Percentiles rank a stretch among this genome's conserved stretches.
phyloP scores from a whole-genome alignment of 352 stramenopile genomes.

The Phytophthora citricola region DNA sequence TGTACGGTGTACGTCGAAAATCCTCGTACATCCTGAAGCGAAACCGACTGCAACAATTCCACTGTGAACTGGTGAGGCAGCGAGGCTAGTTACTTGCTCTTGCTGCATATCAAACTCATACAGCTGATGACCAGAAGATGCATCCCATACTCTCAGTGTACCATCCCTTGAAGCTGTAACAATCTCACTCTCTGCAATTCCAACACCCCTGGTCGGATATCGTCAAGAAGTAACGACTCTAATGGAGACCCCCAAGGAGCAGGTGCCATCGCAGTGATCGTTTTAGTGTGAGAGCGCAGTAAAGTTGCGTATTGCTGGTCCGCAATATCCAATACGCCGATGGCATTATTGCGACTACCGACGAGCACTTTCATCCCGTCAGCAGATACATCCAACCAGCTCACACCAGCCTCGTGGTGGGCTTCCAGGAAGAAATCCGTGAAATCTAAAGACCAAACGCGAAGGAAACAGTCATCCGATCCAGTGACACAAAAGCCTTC shows the following conservation, averaged over 20 bases:
- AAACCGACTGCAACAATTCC: slow-evolving; percentile 81
- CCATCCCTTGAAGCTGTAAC: slow-evolving; percentile 76
- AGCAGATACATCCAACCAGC: slow-evolving; percentile 65
- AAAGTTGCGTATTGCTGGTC: slow-evolving; percentile 85
- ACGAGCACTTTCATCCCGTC: slow-evolving; percentile 87
- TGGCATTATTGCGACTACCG: slow-evolving; percentile 70
- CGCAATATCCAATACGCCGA: slow-evolving; percentile 88
- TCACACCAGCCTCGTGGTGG: slow-evolving; percentile 78
- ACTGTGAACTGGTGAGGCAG: slow-evolving; percentile 43
- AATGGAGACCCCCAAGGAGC: slow-evolving; percentile 33
- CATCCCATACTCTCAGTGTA: slow-evolving; percentile 88
- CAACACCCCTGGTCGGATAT: slow-evolving; percentile 3
- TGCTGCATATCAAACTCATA: slow-evolving; percentile 88
- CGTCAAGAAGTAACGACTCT: slow-evolving; percentile 28
- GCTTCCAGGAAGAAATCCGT: slow-evolving; percentile 93
- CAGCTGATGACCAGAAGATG: slow-evolving; percentile 59
- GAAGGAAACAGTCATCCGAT: slow-evolving; percentile 85
- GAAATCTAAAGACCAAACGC: slow-evolving; percentile 94
- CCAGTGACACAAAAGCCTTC: slow-evolving; percentile 92
- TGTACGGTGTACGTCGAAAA: slow-evolving; percentile 76
- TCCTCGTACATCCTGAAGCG: slow-evolving; percentile 76
- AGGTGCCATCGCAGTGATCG: slow-evolving; percentile 51
- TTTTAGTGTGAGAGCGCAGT: slow-evolving; percentile 73
- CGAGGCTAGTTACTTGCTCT: slow-evolving; percentile 68
- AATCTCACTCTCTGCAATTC: slow-evolving; percentile 38